Evolutionary conservation across 164 flowering plant genomes (phyloP), one percentile per base, ranked within the genome.

Genomic region (Piper betle): DNA sequence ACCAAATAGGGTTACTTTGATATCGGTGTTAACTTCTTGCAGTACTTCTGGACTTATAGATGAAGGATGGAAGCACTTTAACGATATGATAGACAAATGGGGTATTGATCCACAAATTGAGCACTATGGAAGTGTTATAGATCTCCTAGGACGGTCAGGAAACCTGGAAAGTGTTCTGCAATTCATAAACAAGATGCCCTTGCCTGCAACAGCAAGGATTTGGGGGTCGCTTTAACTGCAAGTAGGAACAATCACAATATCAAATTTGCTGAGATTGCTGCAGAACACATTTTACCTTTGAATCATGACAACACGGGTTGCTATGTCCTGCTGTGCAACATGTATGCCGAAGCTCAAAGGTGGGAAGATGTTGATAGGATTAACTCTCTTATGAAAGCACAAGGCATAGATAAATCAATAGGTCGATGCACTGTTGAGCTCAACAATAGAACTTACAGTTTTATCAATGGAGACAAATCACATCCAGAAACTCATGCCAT

Each of bases 151-250:
- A 48, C 86, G 88, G 8, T 55, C 55, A 0, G 81, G 88, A 39
- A 52, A 77, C 20, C 78, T 81, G 52, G 79, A 73, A 15, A 55
- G 0, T 12, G 85, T 82, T 52, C 71, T 69, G 53, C 50, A 18
- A 6, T 77, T 87, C 59, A 76, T 87, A 39, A 64, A 73, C 10
- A 71, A 73, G 65, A 80, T 87, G 83, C 90, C 86, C 0, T 25
- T 79, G 52, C 62, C 19, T 17, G 84, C 82, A 2, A 80, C 83
- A 20, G 73, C 80, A 19, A 77, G 85, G 69, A 84, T 87, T 71
- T 87, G 90, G 90, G 86, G 90, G 59, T 79, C 94, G 46, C 68
- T 87, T 67, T 87, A 57, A 46, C 71, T 59, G 88, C 94, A 25
- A 68, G 85, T 70, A 75, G 83, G 72, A 73, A 75, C 58, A 70